Percentiles rank a stretch among this genome's conserved stretches.
phyloP scores from a whole-genome alignment of 495 filamentous ascomycete genomes.

The Cercophora scortea region DNA sequence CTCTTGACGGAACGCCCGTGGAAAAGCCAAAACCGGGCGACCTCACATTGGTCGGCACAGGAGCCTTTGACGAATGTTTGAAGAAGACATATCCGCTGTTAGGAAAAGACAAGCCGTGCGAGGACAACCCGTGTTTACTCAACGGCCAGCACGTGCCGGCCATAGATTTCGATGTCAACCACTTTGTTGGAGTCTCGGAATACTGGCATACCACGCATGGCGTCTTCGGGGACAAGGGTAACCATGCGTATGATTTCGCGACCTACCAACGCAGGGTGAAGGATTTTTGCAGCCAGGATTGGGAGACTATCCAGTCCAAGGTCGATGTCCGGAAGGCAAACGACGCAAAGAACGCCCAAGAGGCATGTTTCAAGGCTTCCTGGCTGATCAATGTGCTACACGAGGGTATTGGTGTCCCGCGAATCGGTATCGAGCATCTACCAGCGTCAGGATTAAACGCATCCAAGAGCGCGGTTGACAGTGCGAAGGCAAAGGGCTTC shows the following conservation, averaged over 20 bases:
- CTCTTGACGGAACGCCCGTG: slow-evolving; percentile 48
- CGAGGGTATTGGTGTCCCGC: slow-evolving; percentile 87
- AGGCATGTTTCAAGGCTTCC: slow-evolving; percentile 95
- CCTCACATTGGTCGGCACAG: slow-evolving; percentile 64
- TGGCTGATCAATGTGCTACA: slow-evolving; percentile 97
- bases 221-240: slow-evolving; percentile 74
- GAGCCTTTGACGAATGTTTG: slow-evolving; percentile 79
- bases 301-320: slow-evolving; percentile 62
- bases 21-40: slow-evolving; percentile 17
- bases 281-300: slow-evolving; percentile 78
- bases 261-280: slow-evolving; percentile 82
- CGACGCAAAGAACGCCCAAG: slow-evolving; percentile 61
- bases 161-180: slow-evolving; percentile 96
- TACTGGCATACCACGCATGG: slow-evolving; percentile 99
- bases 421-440: slow-evolving; percentile 67
- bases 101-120: slow-evolving; percentile 80
- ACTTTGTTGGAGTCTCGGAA: slow-evolving; percentile 96
- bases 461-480: slow-evolving; percentile 63
- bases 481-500: slow-evolving; percentile 71
- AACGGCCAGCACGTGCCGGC: slow-evolving; percentile 86
- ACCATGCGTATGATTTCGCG: slow-evolving; percentile 84
- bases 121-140: slow-evolving; percentile 77
- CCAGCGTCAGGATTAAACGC: slow-evolving; percentile 43
- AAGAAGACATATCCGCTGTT: slow-evolving; percentile 75
- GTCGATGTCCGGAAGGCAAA: slow-evolving; percentile 48